phyloP scores from a whole-genome alignment of 805 yeast genomes.

The Sporopachydermia quercuum region DNA sequence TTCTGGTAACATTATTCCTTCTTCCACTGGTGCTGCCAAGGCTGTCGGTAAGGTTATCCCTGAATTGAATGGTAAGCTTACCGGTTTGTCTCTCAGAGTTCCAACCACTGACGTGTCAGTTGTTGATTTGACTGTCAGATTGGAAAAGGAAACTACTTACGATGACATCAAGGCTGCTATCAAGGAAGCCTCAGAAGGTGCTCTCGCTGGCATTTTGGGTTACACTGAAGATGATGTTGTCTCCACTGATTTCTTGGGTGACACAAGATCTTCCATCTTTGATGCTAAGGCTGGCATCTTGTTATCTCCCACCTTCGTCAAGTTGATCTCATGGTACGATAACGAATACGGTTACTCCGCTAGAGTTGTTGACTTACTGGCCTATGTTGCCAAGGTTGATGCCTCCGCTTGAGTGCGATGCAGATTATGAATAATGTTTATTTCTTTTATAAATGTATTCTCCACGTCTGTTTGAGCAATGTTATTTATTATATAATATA shows the following conservation, averaged over 20 bases:
- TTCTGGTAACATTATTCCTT: constrained; percentile 88
- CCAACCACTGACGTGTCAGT: constrained; percentile 91
- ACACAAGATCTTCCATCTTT: constrained; percentile 74
- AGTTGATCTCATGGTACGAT: constrained; percentile 90
- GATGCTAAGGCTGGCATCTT: constrained; percentile 86
- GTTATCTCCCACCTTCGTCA: constrained; percentile 77
- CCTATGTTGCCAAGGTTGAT: constrained; percentile 56
- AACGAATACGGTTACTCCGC: constrained; percentile 94
- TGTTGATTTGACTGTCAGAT: constrained; percentile 80
- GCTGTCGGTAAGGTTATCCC: constrained; percentile 95
- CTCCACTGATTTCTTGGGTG: constrained; percentile 78
- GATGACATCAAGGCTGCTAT: constrained; percentile 69
- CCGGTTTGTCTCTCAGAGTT: constrained; percentile 89
- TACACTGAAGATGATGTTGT: constrained; percentile 91
- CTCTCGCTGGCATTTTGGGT: constrained; percentile 69
- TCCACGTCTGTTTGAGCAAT: too few species aligned
- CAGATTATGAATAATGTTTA: too few species aligned
- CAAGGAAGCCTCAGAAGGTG: constrained; percentile 65
- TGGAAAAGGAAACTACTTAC: constrained; percentile 62
- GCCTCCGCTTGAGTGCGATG: constrained; percentile 8
- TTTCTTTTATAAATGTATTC: too few species aligned
- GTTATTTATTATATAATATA: too few species aligned
- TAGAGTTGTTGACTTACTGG: constrained; percentile 84
- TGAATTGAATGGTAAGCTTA: constrained; percentile 78
- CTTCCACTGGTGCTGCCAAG: constrained; percentile 96